A percentile compares a stretch with the other conserved stretches of the same genome.
These are phyloP conservation scores for Lactarius trivialis DNA, from an alignment of 768 basidiomycete species.

Conservation along the genomic window DNA sequence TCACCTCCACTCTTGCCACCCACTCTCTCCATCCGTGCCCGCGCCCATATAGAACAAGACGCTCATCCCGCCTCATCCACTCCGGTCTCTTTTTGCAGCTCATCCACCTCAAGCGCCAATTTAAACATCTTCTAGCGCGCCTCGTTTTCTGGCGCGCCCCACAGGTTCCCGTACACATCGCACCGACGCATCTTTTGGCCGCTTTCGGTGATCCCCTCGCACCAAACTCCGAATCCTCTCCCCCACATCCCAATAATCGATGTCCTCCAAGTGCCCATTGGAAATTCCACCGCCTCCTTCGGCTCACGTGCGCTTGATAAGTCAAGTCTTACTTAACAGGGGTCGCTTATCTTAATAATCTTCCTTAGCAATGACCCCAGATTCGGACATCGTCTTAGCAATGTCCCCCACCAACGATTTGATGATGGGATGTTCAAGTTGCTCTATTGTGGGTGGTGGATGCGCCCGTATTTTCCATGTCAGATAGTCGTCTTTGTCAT, in stretches of 20 bases:
- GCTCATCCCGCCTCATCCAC: not conserved
- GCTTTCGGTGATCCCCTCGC: constrained; percentile 2
- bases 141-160: constrained; percentile 9
- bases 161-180: constrained; percentile 18
- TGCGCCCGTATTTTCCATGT: not conserved
- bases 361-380: not conserved
- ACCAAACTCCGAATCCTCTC: constrained; percentile 15
- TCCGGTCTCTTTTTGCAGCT: constrained; percentile 11
- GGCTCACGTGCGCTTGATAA: constrained; percentile 1
- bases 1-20: not conserved
- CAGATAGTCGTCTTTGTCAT: not conserved
- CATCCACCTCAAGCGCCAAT: constrained; percentile 9
- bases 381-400: constrained; percentile 3
- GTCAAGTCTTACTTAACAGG: not conserved
- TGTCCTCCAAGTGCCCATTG: not conserved
- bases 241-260: constrained; percentile 4
- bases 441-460: not conserved
- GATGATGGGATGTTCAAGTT: not conserved
- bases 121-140: constrained; percentile 13
- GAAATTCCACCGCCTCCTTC: constrained; percentile 1
- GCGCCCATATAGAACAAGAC: not conserved
- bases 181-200: constrained; percentile 5
- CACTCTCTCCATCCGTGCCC: not conserved
- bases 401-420: not conserved
- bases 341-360: not conserved